Evolutionary conservation across 257 asterid species (phyloP).

Genomic region (Nyctanthes arbortristis): DNA sequence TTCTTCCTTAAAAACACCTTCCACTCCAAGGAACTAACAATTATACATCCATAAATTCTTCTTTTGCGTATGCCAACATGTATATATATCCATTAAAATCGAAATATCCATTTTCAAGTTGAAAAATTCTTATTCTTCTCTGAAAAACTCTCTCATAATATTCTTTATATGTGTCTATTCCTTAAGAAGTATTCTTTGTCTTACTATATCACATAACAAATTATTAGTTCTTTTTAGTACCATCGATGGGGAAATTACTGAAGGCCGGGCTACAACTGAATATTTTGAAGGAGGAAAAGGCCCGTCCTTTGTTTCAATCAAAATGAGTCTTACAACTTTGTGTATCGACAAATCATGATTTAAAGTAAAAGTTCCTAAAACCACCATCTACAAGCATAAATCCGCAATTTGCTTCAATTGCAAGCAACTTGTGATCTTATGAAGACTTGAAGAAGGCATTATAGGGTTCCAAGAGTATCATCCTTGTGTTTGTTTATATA

Average conservation of each 20-base stretch:
- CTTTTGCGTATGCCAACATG: constrained; percentile 17
- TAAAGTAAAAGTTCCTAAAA: constrained; percentile 46
- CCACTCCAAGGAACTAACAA: constrained; percentile 32
- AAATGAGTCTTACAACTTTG: too few relatives aligned
- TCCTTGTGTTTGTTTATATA: constrained; percentile 4
- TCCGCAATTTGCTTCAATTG: constrained; percentile 52
- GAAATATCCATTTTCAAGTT: constrained; percentile 1
- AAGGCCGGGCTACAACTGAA: too few relatives aligned
- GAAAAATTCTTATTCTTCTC: constrained; percentile 16
- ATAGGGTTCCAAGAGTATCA: not conserved
- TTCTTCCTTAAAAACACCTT: constrained; percentile 32
- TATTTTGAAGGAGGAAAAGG: too few relatives aligned
- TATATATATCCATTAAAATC: too few relatives aligned
- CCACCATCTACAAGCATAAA: constrained; percentile 45
- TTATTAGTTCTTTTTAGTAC: too few relatives aligned
- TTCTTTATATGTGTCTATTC: constrained; percentile 2
- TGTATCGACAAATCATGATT: constrained; percentile 14
- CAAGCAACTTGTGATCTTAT: constrained; percentile 52
- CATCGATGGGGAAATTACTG: too few relatives aligned
- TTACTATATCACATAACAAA: not conserved
- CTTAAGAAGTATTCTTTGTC: not conserved
- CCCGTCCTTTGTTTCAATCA: too few relatives aligned
- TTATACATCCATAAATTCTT: not conserved
- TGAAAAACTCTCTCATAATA: constrained; percentile 10
- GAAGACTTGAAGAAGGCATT: not conserved